Conservation (phyloP, 345 rosid species). For the Cardamine chenopodiifolia region DNA sequence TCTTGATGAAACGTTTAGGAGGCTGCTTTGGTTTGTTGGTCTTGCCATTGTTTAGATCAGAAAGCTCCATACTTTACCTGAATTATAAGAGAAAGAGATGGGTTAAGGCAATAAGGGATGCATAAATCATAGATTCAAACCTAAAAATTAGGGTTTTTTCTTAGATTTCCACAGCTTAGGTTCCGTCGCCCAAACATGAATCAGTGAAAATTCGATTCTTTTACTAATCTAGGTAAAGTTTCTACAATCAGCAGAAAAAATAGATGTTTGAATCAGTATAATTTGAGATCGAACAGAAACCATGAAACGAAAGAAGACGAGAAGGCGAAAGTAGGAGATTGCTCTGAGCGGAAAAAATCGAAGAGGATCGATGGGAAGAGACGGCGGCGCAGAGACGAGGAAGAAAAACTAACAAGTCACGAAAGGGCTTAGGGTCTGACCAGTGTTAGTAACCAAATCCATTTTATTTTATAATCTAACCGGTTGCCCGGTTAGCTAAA, state of each 20-base stretch:
- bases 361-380: neutral
- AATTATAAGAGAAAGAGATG: neutral
- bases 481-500: neutral
- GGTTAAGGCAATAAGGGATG: neutral
- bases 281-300: constrained; percentile 6
- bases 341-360: neutral
- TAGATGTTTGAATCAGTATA: neutral
- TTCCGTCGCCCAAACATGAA: neutral
- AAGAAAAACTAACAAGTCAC: neutral
- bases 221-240: neutral
- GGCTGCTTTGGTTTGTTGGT: constrained; percentile 45
- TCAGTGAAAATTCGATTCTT: neutral
- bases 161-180: neutral
- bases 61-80: constrained; percentile 32
- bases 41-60: constrained; percentile 10
- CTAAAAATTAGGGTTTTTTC: neutral
- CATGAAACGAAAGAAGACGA: neutral
- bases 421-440: neutral
- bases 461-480: too few species aligned
- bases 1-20: constrained; percentile 85
- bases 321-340: neutral
- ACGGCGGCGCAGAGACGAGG: too few species aligned
- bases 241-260: neutral
- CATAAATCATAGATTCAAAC: neutral
- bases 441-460: neutral